Base-by-base conservation (phyloP, 768 basidiomycete species). In the Rossbeevera mucosa region DNA sequence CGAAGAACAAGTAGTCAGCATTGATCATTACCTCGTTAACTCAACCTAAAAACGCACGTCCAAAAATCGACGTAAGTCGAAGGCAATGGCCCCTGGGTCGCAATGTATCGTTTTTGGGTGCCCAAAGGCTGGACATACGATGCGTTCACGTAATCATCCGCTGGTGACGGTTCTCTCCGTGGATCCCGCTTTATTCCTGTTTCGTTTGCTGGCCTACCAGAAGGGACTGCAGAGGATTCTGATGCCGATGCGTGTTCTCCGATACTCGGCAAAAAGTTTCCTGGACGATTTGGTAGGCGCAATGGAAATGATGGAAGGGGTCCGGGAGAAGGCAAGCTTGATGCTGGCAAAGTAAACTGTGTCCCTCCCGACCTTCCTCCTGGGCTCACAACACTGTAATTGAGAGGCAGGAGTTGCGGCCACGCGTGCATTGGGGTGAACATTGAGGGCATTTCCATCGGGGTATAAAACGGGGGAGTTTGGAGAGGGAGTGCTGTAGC, bases 131-230 rank as follows among this genome's bases (percentile, higher is more conserved):
- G 91, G 30, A 98, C 86, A 62, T 86, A 89, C 25, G 92, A 95
- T 9, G 95, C 95, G 64, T 98, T 97, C 68, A 97, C 85, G 66
- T 97, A 97, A 66, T 97, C 94, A 57, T 87, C 86, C 38, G 80
- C 80, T 28, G 83, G 80, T 18, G 68, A 65, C 2, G 58, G 55
- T 38, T 49, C 58, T 50, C 54, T 45, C 42, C 47, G 59, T n/a
- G 48, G 58, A 40, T 50, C 48, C 9, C 41, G 53, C 5, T 30
- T 58, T 21, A 30, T 26, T 28, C 44, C 42, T 7, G 16, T 3
- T 21, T 52, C 50, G 31, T 25, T 43, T 21, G 0, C 46, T 3
- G 36, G 36, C 36, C n/a, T 13, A 22, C 26, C 38, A 24, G 44
- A 18, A 20, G 60, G 28, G 31, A 28, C 30, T 21, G 30, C 7